Evolutionary conservation across 192 early-diverging fungal genomes (phyloP).

Genomic region (Diversispora epigaea): DNA sequence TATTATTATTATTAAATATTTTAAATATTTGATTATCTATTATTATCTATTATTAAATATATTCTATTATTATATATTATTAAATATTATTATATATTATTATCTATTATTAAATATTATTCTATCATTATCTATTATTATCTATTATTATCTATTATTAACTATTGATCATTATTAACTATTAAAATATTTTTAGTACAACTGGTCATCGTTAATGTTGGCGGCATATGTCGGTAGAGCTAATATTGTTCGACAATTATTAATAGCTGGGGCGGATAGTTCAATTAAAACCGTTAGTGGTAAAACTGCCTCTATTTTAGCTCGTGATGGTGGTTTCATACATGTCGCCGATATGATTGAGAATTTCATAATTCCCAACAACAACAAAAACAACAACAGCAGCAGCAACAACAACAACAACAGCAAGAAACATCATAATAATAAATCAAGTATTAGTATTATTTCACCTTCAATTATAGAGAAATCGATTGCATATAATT

Average conservation of each 20-base stretch:
- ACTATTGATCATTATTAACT: too few species aligned
- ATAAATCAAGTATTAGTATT: background rate
- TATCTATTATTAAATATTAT: background rate
- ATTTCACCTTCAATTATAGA: background rate
- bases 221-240: conserved; percentile 41
- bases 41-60: background rate
- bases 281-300: conserved; percentile 35
- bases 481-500: background rate
- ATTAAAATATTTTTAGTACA: conserved; percentile 10
- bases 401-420: too few species aligned
- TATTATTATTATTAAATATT: background rate
- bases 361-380: conserved; percentile 14
- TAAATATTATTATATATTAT: too few species aligned
- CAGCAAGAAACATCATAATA: background rate
- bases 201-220: conserved; percentile 44
- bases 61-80: background rate
- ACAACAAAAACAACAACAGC: too few species aligned
- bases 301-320: conserved; percentile 37
- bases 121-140: background rate
- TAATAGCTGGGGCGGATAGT: conserved; percentile 36
- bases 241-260: conserved; percentile 37
- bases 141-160: background rate
- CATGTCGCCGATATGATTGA: conserved; percentile 39
- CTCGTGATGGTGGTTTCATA: conserved; percentile 38
- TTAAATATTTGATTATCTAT: background rate